Conservation (phyloP, 805 yeast species). For the Jamesozyma lodderae region DNA sequence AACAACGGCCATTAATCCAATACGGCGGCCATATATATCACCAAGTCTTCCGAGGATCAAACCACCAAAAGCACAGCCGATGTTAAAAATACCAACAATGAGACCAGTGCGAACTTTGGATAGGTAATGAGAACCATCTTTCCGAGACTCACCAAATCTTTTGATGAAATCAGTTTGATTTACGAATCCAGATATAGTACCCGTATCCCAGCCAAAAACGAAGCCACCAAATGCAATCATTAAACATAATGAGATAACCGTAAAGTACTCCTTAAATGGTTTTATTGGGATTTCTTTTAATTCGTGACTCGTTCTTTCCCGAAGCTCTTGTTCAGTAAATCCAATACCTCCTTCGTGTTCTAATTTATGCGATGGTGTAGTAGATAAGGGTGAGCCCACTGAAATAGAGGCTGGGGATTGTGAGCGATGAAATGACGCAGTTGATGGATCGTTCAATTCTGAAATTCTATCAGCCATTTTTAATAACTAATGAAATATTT, state of each 20-base stretch:
- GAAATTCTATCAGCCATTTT: slow-evolving; percentile 1
- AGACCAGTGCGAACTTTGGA: slow-evolving; percentile 1
- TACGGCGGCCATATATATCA: slow-evolving; percentile 1
- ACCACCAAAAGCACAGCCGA: slow-evolving; percentile 1
- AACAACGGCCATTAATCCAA: slow-evolving; percentile 1
- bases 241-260: not conserved
- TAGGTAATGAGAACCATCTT: not conserved
- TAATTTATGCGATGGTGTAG: not conserved
- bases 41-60: not conserved
- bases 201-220: slow-evolving; percentile 2
- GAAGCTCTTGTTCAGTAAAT: not conserved
- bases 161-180: slow-evolving; percentile 1
- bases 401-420: not conserved
- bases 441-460: not conserved
- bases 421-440: not conserved
- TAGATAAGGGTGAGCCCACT: not conserved
- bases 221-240: slow-evolving; percentile 3
- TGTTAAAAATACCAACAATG: slow-evolving; percentile 1
- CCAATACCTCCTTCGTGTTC: not conserved
- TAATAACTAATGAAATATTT: not conserved
- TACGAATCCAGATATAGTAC: slow-evolving; percentile 1
- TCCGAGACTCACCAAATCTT: slow-evolving; percentile 1
- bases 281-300: not conserved
- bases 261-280: not conserved
- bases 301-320: not conserved